phyloP scores from a whole-genome alignment of 2,329 filamentous ascomycete species.

The Trichoderma cornu-damae region DNA sequence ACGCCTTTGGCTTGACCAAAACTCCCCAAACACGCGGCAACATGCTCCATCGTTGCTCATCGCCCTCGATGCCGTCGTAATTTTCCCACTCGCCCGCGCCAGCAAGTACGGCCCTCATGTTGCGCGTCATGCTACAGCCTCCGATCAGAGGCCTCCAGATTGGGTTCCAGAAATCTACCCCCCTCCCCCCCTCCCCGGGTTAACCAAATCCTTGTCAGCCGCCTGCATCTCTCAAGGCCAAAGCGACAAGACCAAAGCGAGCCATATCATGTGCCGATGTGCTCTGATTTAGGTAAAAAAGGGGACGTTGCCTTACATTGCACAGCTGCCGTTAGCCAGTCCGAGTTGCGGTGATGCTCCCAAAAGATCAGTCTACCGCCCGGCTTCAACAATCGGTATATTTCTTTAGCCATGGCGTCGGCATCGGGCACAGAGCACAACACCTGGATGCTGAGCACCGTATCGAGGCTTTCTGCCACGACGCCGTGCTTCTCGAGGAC shows the following conservation, averaged over 20 bases:
- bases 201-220: not conserved
- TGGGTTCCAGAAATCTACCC: not conserved
- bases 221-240: not conserved
- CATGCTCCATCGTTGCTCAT: not conserved
- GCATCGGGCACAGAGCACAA: constrained; percentile 36
- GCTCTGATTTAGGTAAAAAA: too few relatives aligned
- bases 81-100: not conserved
- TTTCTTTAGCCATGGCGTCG: constrained; percentile 27
- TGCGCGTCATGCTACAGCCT: not conserved
- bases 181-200: too few relatives aligned
- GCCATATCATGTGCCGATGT: too few relatives aligned
- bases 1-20: not conserved
- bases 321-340: not conserved
- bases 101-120: not conserved
- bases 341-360: constrained; percentile 33
- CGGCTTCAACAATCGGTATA: constrained; percentile 42
- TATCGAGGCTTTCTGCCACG: constrained; percentile 34
- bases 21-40: not conserved
- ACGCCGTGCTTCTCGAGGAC: constrained; percentile 34
- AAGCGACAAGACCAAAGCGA: not conserved
- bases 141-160: not conserved
- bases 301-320: not conserved
- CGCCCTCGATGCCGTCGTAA: not conserved
- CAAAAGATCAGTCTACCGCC: constrained; percentile 44
- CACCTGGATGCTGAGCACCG: constrained; percentile 39